phyloP scores from a whole-genome alignment of 345 rosid species.

The Citrus maxima region DNA sequence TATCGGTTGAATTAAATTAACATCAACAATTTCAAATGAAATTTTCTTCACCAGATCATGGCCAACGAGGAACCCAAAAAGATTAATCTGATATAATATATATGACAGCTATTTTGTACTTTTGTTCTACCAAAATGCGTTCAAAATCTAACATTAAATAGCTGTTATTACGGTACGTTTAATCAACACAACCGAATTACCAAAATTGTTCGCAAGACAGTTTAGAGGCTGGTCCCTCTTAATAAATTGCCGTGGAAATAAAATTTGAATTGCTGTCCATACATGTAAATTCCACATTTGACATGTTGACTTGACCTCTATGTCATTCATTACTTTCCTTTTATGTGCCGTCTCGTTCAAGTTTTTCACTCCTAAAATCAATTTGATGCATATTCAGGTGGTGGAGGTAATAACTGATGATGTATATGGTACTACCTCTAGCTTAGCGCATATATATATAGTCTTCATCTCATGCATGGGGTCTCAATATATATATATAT shows the following conservation, averaged over 20 bases:
- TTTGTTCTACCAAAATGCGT: no score
- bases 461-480: rapidly evolving
- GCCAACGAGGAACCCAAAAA: no score
- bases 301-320: background rate
- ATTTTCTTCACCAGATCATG: no score
- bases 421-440: background rate
- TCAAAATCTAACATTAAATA: no score
- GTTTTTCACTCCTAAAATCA: background rate
- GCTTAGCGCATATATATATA: background rate
- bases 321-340: background rate
- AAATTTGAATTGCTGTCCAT: background rate
- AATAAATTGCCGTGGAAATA: background rate
- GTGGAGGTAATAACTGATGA: background rate
- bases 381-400: background rate
- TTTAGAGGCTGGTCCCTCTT: background rate
- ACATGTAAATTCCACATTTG: background rate
- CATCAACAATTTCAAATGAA: no score
- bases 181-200: background rate
- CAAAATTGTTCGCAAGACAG: no score
- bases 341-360: background rate
- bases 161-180: no score
- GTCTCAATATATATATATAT: no score
- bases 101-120: no score
- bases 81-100: no score
- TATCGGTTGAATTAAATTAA: no score